These are phyloP conservation scores for Vanderwaltozyma verrucispora DNA, from an alignment of 805 yeast species.

Conservation along the genomic window DNA sequence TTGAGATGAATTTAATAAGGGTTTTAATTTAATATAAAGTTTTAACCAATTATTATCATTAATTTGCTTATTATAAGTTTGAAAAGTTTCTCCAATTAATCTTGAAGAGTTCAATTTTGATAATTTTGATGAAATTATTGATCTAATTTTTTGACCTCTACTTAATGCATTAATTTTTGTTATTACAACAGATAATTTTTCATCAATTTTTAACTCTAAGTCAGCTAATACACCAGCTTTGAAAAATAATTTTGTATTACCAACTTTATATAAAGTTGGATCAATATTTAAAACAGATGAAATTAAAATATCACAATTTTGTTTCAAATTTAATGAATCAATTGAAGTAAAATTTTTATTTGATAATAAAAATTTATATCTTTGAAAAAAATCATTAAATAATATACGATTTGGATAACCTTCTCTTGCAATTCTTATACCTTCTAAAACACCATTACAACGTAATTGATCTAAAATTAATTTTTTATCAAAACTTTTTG, in stretches of 20 bases:
- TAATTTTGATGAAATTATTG: conserved; percentile 36
- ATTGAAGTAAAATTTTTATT: conserved; percentile 25
- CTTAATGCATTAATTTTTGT: conserved; percentile 52
- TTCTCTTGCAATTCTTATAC: conserved; percentile 91
- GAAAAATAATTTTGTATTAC: conserved; percentile 87
- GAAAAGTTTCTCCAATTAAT: conserved; percentile 52
- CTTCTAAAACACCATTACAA: conserved; percentile 97
- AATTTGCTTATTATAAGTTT: conserved; percentile 37
- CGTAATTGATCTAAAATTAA: conserved; percentile 81
- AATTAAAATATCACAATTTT: conserved; percentile 59
- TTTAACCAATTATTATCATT: conserved; percentile 73
- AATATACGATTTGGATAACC: conserved; percentile 92
- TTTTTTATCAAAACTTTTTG: conserved; percentile 60
- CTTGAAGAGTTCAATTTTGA: conserved; percentile 60
- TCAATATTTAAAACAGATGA: conserved; percentile 49
- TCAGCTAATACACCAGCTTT: conserved; percentile 94
- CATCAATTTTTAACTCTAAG: conserved; percentile 70
- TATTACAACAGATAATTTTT: conserved; percentile 43
- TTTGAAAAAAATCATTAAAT: conserved; percentile 64
- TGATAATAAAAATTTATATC: conserved; percentile 62
- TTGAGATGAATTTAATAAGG: conserved; percentile 56
- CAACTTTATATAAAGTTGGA: conserved; percentile 76
- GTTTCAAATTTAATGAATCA: conserved; percentile 37
- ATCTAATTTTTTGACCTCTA: conserved; percentile 56
- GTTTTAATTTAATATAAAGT: conserved; percentile 60